phyloP scores from a whole-genome alignment of 352 stramenopile species.

The Hyaloperonospora brassicae region DNA sequence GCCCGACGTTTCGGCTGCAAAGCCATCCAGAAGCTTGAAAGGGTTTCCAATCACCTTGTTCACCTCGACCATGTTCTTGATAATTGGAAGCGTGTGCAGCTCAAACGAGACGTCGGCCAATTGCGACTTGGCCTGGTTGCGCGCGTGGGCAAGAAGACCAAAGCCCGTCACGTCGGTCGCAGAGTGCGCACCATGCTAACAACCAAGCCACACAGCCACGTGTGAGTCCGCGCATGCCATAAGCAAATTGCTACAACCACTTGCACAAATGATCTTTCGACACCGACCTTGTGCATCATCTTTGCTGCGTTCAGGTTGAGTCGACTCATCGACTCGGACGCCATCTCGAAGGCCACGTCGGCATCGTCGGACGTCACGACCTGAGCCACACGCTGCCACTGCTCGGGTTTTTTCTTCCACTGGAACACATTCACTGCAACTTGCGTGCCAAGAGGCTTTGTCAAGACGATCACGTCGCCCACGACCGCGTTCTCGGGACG shows the following conservation, averaged over 20 bases:
- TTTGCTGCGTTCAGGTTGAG: constrained; percentile 88
- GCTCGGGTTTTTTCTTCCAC: constrained; percentile 81
- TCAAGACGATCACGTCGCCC: constrained; percentile 90
- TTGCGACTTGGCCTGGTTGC: constrained; percentile 92
- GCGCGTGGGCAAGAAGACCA: constrained; percentile 89
- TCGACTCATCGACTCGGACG: constrained; percentile 89
- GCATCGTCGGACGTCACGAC: constrained; percentile 58
- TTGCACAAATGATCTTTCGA: too few species aligned
- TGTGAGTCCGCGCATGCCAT: background rate
- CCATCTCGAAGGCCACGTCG: constrained; percentile 86
- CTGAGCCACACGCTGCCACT: constrained; percentile 68
- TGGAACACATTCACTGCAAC: constrained; percentile 91
- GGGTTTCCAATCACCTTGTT: constrained; percentile 87
- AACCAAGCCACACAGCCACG: constrained; percentile 1
- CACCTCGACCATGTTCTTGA: constrained; percentile 83
- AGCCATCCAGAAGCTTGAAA: constrained; percentile 88
- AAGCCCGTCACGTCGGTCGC: constrained; percentile 96
- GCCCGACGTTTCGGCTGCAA: constrained; percentile 91
- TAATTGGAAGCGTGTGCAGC: constrained; percentile 90
- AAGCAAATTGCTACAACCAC: background rate
- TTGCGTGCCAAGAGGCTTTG: constrained; percentile 92
- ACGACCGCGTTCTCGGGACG: constrained; percentile 81
- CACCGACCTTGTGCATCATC: constrained; percentile 81
- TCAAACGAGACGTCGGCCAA: constrained; percentile 82
- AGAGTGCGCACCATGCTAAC: constrained; percentile 83